These are phyloP conservation scores for Trapa bicornis DNA, from an alignment of 345 rosid genomes.

Conservation along the genomic window DNA sequence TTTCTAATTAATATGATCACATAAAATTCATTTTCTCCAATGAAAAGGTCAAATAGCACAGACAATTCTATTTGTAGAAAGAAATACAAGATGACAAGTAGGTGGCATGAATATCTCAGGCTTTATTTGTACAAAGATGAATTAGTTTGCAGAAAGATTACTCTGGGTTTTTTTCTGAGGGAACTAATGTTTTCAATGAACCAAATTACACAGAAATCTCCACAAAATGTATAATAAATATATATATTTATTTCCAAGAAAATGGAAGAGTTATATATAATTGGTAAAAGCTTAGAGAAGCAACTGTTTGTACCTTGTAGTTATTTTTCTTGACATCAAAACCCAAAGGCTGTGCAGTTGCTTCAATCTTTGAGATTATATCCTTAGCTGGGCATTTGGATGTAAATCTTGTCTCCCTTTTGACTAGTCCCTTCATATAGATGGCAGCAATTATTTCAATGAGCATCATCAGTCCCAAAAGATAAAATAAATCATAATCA, in stretches of 20 bases:
- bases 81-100: not conserved
- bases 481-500: not conserved
- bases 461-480: not conserved
- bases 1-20: not conserved
- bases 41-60: not conserved
- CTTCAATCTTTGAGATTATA: slow-evolving; percentile 83
- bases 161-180: no score
- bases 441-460: not conserved
- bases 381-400: slow-evolving; percentile 77
- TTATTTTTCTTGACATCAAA: slow-evolving; percentile 91
- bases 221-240: no score
- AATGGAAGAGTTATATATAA: not conserved
- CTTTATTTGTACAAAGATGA: not conserved
- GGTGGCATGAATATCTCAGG: not conserved
- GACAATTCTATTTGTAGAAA: not conserved
- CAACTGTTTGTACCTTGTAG: slow-evolving; percentile 44
- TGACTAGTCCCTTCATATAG: slow-evolving; percentile 59
- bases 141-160: no score
- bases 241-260: not conserved
- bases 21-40: not conserved
- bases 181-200: not conserved
- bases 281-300: not conserved
- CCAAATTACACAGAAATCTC: no score
- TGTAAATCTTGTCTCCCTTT: slow-evolving; percentile 86
- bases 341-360: slow-evolving; percentile 76